Conservation (phyloP, 164 flowering plant species). For the Magnolia officinalis region DNA sequence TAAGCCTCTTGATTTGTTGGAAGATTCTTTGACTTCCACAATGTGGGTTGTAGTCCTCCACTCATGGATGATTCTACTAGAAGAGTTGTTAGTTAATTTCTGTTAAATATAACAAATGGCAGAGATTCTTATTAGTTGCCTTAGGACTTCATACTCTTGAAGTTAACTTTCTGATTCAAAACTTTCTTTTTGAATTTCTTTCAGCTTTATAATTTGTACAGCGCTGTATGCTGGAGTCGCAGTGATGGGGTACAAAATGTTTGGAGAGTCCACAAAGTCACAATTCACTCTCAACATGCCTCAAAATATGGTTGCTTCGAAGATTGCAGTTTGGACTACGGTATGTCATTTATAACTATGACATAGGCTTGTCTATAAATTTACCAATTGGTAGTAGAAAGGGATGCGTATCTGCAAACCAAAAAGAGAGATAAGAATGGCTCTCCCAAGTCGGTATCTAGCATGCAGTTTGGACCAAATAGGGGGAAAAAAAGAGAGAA, state of each 20-base stretch:
- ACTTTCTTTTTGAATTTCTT: constrained; percentile 6
- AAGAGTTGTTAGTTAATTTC: too few species aligned
- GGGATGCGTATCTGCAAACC: too few species aligned
- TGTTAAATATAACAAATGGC: too few species aligned
- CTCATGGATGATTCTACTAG: too few species aligned
- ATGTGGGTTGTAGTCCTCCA: too few species aligned
- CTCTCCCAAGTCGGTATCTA: too few species aligned
- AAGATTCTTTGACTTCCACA: too few species aligned
- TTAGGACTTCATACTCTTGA: neutral
- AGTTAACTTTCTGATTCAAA: neutral
- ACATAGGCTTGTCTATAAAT: neutral
- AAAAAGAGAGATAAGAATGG: too few species aligned
- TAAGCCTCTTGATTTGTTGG: too few species aligned
- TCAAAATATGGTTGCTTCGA: constrained; percentile 68
- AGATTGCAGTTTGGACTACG: constrained; percentile 99
- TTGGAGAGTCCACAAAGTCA: constrained; percentile 72
- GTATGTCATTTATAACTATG: constrained; percentile 31
- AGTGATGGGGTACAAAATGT: constrained; percentile 78
- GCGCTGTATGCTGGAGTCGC: constrained; percentile 83
- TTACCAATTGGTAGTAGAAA: too few species aligned
- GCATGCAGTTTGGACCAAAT: too few species aligned
- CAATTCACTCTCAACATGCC: constrained; percentile 97
- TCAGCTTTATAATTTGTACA: constrained; percentile 74
- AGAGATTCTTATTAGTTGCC: neutral
- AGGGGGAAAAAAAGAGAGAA: too few species aligned